Conservation (phyloP, 2,329 filamentous ascomycete genomes). For the Cyphellophora attinorum region DNA sequence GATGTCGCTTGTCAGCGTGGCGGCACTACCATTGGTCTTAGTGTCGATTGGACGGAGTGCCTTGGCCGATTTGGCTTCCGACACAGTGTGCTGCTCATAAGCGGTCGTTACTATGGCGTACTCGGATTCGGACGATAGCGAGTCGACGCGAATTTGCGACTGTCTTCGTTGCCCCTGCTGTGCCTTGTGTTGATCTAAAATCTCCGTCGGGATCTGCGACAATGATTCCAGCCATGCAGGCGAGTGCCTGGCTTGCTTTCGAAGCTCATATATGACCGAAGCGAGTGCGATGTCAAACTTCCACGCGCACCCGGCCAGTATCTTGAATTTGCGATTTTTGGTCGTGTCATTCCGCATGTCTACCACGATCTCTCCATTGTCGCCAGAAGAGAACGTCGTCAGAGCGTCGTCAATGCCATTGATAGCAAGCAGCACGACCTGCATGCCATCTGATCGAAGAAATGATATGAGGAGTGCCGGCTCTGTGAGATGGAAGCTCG, state of each 20-base stretch:
- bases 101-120: conserved; percentile 19
- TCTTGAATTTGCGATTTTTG: conserved; percentile 43
- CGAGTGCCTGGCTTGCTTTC: conserved; percentile 45
- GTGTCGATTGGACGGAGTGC: too few relatives aligned
- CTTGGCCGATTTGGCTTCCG: conserved; percentile 17
- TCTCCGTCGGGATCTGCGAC: conserved; percentile 10
- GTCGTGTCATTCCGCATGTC: conserved; percentile 63
- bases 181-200: too few relatives aligned
- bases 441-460: conserved; percentile 58
- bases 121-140: conserved; percentile 19
- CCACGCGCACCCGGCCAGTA: conserved; percentile 63
- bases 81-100: too few relatives aligned
- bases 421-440: conserved; percentile 68
- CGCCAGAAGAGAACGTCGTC: conserved; percentile 57
- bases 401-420: conserved; percentile 64
- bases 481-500: conserved; percentile 58
- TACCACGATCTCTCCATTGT: conserved; percentile 57
- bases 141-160: conserved; percentile 12
- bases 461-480: conserved; percentile 74
- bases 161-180: too few relatives aligned
- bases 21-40: conserved; percentile 29
- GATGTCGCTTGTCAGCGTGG: conserved; percentile 39
- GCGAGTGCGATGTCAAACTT: conserved; percentile 67
- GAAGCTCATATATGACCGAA: conserved; percentile 79
- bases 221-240: conserved; percentile 20